Evolutionary conservation across 768 basidiomycete genomes (phyloP).

Genomic region (Psilocybe cubensis): DNA sequence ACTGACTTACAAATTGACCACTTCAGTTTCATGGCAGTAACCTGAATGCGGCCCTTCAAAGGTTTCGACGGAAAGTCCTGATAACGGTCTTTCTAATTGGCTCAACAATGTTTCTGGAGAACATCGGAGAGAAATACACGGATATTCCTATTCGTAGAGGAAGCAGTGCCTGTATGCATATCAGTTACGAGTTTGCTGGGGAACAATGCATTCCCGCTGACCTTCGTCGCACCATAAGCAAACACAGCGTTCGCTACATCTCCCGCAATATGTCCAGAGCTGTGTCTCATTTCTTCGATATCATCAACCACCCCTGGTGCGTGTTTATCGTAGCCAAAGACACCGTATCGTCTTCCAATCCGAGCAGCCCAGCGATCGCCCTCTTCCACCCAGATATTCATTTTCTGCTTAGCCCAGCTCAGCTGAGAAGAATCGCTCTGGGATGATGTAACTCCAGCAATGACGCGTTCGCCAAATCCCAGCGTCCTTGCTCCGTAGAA

Average conservation of each 20-base stretch:
- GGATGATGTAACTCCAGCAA: constrained; percentile 28
- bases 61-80: constrained; percentile 32
- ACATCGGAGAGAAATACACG: constrained; percentile 71
- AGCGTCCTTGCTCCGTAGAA: constrained; percentile 72
- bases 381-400: constrained; percentile 72
- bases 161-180: constrained; percentile 62
- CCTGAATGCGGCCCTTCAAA: no score
- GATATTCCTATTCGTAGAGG: constrained; percentile 76
- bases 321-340: constrained; percentile 77
- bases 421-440: not conserved
- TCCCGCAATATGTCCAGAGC: constrained; percentile 56
- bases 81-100: constrained; percentile 51
- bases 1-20: no score
- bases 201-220: constrained; percentile 26
- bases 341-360: constrained; percentile 77
- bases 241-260: constrained; percentile 84
- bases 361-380: constrained; percentile 73
- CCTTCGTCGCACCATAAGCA: constrained; percentile 84
- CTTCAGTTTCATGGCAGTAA: no score
- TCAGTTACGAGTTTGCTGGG: not conserved
- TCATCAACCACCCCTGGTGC: constrained; percentile 28
- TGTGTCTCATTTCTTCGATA: constrained; percentile 24
- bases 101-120: constrained; percentile 68
- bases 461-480: constrained; percentile 70
- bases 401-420: constrained; percentile 45